Evolutionary conservation across 108 stramenopile genomes (phyloP), one percentile per base, ranked within the genome.

Genomic region (Bacterosira constricta): DNA sequence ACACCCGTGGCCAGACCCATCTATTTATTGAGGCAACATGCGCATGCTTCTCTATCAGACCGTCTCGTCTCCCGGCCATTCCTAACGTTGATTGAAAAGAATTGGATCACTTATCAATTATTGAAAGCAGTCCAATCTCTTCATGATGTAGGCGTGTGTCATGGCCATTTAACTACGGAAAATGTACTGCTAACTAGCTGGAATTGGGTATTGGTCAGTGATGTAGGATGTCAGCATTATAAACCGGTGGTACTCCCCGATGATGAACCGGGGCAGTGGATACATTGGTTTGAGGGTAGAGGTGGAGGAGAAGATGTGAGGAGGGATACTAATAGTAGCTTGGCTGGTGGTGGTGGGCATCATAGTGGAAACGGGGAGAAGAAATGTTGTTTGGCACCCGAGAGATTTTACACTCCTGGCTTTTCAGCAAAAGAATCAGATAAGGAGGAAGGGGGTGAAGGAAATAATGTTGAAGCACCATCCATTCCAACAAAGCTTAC

Each of bases 311-410:
- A 67, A 44, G 23, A 39, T 13, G 71, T 25, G 3, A 52, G 35
- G n/a, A 15, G 44, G 36, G 57, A 32, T 13, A 26, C 17, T 6
- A 31, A 31, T 39, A 39, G 20, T n/a, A 29, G 38, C 7, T 23
- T 6, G 4, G 25, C 8, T 3, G 60, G 21, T 1, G 61, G 30
- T 10, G 57, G 34, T 10, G 55, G 63, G 0, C 47, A 64, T 62
- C 63, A 55, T 46, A 30, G 35, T 23, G 39, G 60, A 47, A 64
- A 63, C 10, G 77, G 88, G 20, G 93, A 86, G 44, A 92, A 89
- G 66, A 80, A 94, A 68, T 99, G 99, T 75, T 99, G 95, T 76
- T 71, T 99, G 34, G 97, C 98, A 10, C 99, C 98, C 1, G 99
- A 99, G 77, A 79, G 96, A 58, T 97, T 92, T 63, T 83, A 70